Base-by-base conservation (phyloP, 108 stramenopile genomes). In the Conticribra guillardii region DNA sequence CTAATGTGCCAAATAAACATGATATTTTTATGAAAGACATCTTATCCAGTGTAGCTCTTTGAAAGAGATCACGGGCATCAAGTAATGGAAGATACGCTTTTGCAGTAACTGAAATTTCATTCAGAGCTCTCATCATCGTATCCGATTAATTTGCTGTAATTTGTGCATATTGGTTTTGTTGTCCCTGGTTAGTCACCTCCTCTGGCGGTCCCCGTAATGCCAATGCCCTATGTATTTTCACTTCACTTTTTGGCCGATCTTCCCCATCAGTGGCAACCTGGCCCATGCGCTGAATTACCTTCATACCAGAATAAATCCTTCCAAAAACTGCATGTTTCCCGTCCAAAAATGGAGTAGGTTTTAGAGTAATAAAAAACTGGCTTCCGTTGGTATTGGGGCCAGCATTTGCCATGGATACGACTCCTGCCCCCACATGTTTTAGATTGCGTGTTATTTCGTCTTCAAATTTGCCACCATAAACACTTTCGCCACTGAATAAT, bases 241-340 rank as follows among this genome's bases (percentile, higher is more conserved):
- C 82, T n/a, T 82, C 84, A 58, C 79, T 74, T 33, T 79, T 86
- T 16, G 97, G 97, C 46, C 87, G 76, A 72, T 97, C 93, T 18
- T 89, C 82, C 16, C 87, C 74, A 72, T 95, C 95, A 26, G 94
- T 93, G 0, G 89, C 84, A 7, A 99, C 96, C 74, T 91, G 77
- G 51, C 97, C 98, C 83, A 99, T 96, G 7, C 89, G 78, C 69
- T 96, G 90, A 52, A 99, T 79, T 14, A 95, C 87, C 18, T 84
- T 91, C 91, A 97, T 96, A 24, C 84, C 84, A 46, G 85, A 85
- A 60, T 96, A 96, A 14, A 99, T 92, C 23, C 95, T 77, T 24
- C 96, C 98, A 80, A 99, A 98, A 9, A 99, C 90, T 1, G 90
- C 85, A 83, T 99, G 97, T 77, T 97, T 97, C 8, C 87, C 80